Percentiles rank a stretch among this genome's conserved stretches.
phyloP scores from a whole-genome alignment of 805 yeast species.

The Candida khao-thaluensis region DNA sequence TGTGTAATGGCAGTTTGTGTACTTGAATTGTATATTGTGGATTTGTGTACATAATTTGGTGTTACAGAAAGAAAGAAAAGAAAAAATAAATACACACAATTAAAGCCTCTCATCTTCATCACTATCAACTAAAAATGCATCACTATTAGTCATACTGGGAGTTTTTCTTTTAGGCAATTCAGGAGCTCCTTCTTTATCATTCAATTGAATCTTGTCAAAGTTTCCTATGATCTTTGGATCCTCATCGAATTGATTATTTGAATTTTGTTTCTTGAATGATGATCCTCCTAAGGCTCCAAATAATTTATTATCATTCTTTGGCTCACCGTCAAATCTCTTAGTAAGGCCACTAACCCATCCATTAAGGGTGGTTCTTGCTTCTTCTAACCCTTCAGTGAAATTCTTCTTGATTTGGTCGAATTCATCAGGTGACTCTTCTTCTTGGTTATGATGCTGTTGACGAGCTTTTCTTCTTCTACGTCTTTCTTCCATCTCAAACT shows the following conservation, averaged over 20 bases:
- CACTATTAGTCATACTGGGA: slow-evolving; percentile 23
- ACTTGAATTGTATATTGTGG: too few species aligned
- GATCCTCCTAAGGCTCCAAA: slow-evolving; percentile 50
- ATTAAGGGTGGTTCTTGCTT: slow-evolving; percentile 71
- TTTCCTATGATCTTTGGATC: slow-evolving; percentile 54
- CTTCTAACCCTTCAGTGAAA: slow-evolving; percentile 73
- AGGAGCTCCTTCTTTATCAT: slow-evolving; percentile 28
- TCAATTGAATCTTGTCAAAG: slow-evolving; percentile 47
- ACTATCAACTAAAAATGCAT: slow-evolving; percentile 45
- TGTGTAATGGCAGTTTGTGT: too few species aligned
- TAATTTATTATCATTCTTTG: slow-evolving; percentile 21
- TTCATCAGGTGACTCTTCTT: slow-evolving; percentile 46
- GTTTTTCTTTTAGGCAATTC: slow-evolving; percentile 18
- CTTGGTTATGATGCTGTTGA: slow-evolving; percentile 13
- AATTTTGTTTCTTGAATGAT: slow-evolving; percentile 23
- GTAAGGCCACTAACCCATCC: slow-evolving; percentile 75
- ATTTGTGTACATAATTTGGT: too few species aligned
- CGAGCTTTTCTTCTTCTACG: slow-evolving; percentile 28
- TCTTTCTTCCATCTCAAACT: slow-evolving; percentile 48
- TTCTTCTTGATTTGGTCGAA: slow-evolving; percentile 66
- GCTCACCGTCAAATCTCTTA: slow-evolving; percentile 39
- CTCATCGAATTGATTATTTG: slow-evolving; percentile 43
- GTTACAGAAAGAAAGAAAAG: too few species aligned
- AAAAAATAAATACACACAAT: too few species aligned
- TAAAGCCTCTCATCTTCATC: slow-evolving; percentile 37